phyloP scores from a whole-genome alignment of 352 stramenopile genomes.

The Phytophthora tentaculata region DNA sequence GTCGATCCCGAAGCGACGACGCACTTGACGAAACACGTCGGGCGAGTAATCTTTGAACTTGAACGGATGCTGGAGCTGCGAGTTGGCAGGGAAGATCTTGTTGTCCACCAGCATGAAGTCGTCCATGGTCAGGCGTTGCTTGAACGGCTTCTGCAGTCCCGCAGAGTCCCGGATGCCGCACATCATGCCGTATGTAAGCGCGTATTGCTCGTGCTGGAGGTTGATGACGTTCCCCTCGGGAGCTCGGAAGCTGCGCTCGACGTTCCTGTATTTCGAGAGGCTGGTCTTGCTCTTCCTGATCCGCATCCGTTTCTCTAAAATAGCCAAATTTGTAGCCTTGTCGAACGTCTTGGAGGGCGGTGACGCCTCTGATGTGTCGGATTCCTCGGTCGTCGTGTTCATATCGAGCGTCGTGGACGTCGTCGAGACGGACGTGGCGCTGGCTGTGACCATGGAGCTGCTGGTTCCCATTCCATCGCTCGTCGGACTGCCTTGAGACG shows the following conservation, averaged over 20 bases:
- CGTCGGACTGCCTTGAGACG: conserved; percentile 27
- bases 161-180: conserved; percentile 97
- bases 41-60: conserved; percentile 95
- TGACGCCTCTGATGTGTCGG: conserved; percentile 20
- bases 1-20: conserved; percentile 77
- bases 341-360: conserved; percentile 48
- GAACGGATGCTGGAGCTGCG: conserved; percentile 81
- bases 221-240: conserved; percentile 81
- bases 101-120: conserved; percentile 92
- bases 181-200: conserved; percentile 99
- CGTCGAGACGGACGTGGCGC: conserved; percentile 9
- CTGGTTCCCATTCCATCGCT: conserved; percentile 32
- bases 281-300: conserved; percentile 60
- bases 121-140: conserved; percentile 87
- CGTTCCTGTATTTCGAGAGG: conserved; percentile 55
- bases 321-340: conserved; percentile 55
- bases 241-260: conserved; percentile 68
- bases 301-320: conserved; percentile 64
- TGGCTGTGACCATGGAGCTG: conserved; percentile 32
- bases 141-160: conserved; percentile 80
- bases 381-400: conserved; percentile 10
- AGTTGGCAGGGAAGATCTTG: conserved; percentile 73
- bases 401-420: conserved; percentile 17
- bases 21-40: conserved; percentile 86
- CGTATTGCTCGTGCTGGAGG: conserved; percentile 95